Percentiles rank a stretch among this genome's conserved stretches.
Evolutionary conservation across 306 rosid genomes (phyloP).

Genomic region (Acacia confusa): DNA sequence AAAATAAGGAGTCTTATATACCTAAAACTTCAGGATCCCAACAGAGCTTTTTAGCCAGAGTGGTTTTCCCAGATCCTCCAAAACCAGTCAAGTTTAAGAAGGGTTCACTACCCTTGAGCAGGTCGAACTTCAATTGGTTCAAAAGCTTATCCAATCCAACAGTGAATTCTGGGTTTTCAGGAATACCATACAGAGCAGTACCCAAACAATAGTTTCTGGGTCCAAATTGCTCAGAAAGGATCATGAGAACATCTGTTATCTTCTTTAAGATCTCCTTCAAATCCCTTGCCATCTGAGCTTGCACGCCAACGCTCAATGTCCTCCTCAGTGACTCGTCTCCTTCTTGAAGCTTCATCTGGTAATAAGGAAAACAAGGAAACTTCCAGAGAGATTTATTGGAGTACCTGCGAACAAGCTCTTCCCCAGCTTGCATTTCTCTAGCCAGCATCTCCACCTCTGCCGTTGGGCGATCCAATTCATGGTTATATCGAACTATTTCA

Average conservation of each 20-base stretch:
- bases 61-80: slow-evolving; percentile 68
- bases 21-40: slow-evolving; percentile 47
- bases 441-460: slow-evolving; percentile 19
- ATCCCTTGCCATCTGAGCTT: slow-evolving; percentile 30
- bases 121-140: slow-evolving; percentile 37
- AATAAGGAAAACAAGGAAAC: not conserved
- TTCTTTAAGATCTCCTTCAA: slow-evolving; percentile 12
- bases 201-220: not conserved
- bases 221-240: not conserved
- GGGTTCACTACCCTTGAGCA: slow-evolving; percentile 33
- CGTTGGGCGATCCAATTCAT: slow-evolving; percentile 27
- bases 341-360: slow-evolving; percentile 28
- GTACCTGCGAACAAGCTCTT: slow-evolving; percentile 34
- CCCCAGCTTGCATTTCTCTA: slow-evolving; percentile 20
- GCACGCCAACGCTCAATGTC: slow-evolving; percentile 6
- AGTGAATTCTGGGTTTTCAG: slow-evolving; percentile 34
- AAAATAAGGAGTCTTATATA: slow-evolving; percentile 2
- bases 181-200: slow-evolving; percentile 27
- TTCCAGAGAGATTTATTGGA: slow-evolving; percentile 34
- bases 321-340: not conserved
- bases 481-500: slow-evolving; percentile 20
- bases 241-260: not conserved
- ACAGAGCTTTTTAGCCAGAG: slow-evolving; percentile 56
- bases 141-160: slow-evolving; percentile 53
- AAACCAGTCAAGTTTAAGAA: slow-evolving; percentile 56